phyloP scores from a whole-genome alignment of 1,284 basidiomycete genomes.

The Leccinum griseonigrum region DNA sequence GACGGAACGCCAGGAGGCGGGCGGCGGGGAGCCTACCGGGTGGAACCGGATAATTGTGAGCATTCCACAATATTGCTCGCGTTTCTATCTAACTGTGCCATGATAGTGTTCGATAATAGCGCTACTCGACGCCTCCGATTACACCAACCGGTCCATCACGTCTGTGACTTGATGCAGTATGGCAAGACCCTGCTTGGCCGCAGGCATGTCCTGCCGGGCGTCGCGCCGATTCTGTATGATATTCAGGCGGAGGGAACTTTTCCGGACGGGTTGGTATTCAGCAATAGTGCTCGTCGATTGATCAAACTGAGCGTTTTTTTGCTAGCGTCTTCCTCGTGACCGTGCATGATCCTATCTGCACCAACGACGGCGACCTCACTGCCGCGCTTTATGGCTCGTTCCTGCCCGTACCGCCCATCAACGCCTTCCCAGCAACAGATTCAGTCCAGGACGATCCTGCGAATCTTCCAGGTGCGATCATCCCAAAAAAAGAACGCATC shows the following conservation, averaged over 20 bases:
- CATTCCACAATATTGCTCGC: no score
- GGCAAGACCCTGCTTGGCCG: slow-evolving; percentile 89
- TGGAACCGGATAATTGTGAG: not conserved
- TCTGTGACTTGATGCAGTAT: slow-evolving; percentile 89
- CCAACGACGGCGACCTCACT: slow-evolving; percentile 73
- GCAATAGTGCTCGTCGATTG: not conserved
- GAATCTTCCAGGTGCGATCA: slow-evolving; percentile 71
- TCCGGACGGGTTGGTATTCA: slow-evolving; percentile 62
- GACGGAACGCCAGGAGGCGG: slow-evolving; percentile 17
- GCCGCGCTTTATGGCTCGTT: slow-evolving; percentile 93
- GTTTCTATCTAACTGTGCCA: no score
- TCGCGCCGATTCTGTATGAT: slow-evolving; percentile 67
- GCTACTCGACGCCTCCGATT: no score
- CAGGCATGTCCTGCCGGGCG: slow-evolving; percentile 85
- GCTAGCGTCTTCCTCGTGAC: slow-evolving; percentile 86
- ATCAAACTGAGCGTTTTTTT: not conserved
- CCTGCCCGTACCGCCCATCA: slow-evolving; percentile 71
- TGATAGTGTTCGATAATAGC: no score
- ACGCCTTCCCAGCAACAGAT: slow-evolving; percentile 60
- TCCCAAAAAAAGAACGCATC: slow-evolving; percentile 68
- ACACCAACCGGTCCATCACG: slow-evolving; percentile 28
- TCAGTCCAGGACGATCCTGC: slow-evolving; percentile 48
- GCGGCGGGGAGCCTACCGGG: slow-evolving; percentile 17
- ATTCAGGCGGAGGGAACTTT: slow-evolving; percentile 95
- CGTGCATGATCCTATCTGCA: slow-evolving; percentile 91